These are phyloP conservation scores for Aspergillus ochraceus DNA, from an alignment of 2,329 filamentous ascomycete genomes.

Conservation along the genomic window DNA sequence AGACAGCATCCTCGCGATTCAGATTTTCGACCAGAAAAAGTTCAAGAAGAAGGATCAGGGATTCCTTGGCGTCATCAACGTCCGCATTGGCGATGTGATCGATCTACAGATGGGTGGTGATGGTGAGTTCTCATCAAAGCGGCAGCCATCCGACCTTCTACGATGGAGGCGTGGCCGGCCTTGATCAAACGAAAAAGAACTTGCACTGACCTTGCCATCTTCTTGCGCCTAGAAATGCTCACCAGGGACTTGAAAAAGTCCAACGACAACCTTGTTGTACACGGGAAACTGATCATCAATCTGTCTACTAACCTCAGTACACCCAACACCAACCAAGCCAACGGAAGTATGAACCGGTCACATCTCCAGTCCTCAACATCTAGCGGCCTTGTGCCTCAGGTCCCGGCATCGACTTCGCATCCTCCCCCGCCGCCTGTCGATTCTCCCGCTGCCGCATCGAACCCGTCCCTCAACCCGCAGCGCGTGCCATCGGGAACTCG, in stretches of 20 bases:
- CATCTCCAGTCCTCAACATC: conserved; percentile 37
- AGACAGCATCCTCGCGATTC: conserved; percentile 93
- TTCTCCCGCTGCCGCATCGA: conserved; percentile 32
- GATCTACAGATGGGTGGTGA: conserved; percentile 87
- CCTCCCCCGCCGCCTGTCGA: conserved; percentile 29
- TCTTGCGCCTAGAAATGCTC: conserved; percentile 73
- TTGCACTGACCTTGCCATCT: conserved; percentile 13
- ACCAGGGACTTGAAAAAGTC: conserved; percentile 96
- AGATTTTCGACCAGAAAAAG: conserved; percentile 99
- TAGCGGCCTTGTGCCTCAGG: conserved; percentile 39
- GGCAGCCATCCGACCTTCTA: too few species aligned
- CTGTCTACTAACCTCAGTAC: conserved; percentile 83
- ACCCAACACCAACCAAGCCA: conserved; percentile 60
- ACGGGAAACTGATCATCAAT: conserved; percentile 96
- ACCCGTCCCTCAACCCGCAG: conserved; percentile 35
- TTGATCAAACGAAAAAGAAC: background rate
- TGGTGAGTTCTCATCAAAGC: conserved; percentile 59
- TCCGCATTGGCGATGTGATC: conserved; percentile 90
- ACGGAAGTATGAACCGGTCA: conserved; percentile 35
- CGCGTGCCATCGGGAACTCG: conserved; percentile 36
- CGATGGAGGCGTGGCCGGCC: too few species aligned
- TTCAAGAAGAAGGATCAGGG: conserved; percentile 99
- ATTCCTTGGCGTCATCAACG: conserved; percentile 96
- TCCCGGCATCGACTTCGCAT: conserved; percentile 26
- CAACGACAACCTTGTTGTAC: conserved; percentile 94